Evolutionary conservation across 1,284 basidiomycete genomes (phyloP).

Genomic region (Peniophora sp.): DNA sequence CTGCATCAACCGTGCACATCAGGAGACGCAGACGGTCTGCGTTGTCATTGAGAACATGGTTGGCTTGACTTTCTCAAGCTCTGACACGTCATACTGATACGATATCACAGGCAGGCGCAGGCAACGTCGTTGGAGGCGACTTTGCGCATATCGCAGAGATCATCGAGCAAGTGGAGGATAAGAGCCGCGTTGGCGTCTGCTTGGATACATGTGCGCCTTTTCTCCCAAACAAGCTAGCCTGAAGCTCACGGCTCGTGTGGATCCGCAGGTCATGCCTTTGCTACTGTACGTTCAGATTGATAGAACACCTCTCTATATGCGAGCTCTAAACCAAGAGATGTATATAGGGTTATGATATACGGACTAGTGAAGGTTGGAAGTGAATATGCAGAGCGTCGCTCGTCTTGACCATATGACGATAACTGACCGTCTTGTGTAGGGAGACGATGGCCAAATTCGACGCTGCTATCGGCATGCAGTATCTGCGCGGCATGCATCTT

Average conservation of each 20-base stretch:
- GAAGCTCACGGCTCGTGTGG: slow-evolving; percentile 3
- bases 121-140: slow-evolving; percentile 71
- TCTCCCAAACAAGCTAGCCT: not conserved
- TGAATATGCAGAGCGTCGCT: slow-evolving; percentile 26
- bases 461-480: slow-evolving; percentile 57
- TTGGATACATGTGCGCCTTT: slow-evolving; percentile 69
- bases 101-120: slow-evolving; percentile 58
- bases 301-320: not conserved
- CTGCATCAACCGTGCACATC: slow-evolving; percentile 72
- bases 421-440: slow-evolving; percentile 18
- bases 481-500: slow-evolving; percentile 76
- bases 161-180: slow-evolving; percentile 69
- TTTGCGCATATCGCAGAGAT: slow-evolving; percentile 67
- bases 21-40: slow-evolving; percentile 54
- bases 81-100: not conserved
- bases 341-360: slow-evolving; percentile 69
- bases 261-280: slow-evolving; percentile 65
- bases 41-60: slow-evolving; percentile 86
- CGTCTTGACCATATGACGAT: not conserved
- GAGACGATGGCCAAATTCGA: slow-evolving; percentile 56
- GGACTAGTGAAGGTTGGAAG: slow-evolving; percentile 61
- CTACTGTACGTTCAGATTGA: slow-evolving; percentile 45
- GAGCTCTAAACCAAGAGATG: not conserved
- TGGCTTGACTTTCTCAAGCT: not conserved
- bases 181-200: slow-evolving; percentile 73